Evolutionary conservation across 495 filamentous ascomycete genomes (phyloP).

Genomic region (Penicillium atrosanguineum): DNA sequence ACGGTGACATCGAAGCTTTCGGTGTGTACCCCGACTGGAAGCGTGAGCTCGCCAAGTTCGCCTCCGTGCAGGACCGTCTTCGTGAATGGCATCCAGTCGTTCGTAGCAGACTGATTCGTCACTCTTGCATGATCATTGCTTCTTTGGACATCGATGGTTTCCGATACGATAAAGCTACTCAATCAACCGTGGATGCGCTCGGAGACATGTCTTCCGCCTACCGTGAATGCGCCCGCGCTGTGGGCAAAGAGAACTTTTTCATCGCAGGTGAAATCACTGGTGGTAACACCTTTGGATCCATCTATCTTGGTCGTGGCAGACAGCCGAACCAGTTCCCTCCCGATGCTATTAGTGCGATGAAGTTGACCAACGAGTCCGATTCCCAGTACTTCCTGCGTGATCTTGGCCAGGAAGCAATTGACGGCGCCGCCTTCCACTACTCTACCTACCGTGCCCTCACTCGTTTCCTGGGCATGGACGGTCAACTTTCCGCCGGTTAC

Average conservation of each 20-base stretch:
- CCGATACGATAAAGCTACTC: constrained; percentile 66
- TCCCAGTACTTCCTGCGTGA: constrained; percentile 57
- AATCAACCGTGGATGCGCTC: constrained; percentile 62
- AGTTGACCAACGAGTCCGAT: constrained; percentile 43
- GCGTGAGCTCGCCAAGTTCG: constrained; percentile 68
- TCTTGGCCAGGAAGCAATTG: constrained; percentile 55
- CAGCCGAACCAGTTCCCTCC: constrained; percentile 48
- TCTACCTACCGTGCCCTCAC: constrained; percentile 64
- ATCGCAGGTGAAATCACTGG: constrained; percentile 64
- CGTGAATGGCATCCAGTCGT: constrained; percentile 67
- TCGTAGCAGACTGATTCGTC: constrained; percentile 53
- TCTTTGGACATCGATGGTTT: constrained; percentile 66
- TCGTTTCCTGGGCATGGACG: constrained; percentile 63
- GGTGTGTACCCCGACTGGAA: constrained; percentile 67
- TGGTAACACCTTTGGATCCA: constrained; percentile 60
- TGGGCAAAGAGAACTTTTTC: constrained; percentile 64
- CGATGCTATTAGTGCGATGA: constrained; percentile 40
- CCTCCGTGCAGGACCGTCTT: constrained; percentile 71
- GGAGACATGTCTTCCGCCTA: constrained; percentile 52
- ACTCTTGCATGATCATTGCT: constrained; percentile 63
- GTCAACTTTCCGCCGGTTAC: constrained; percentile 56
- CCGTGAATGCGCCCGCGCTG: constrained; percentile 52
- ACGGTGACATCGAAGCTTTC: constrained; percentile 66
- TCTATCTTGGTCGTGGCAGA: constrained; percentile 65
- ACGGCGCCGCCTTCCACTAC: constrained; percentile 68